Evolutionary conservation across 2,329 filamentous ascomycete species (phyloP), one percentile per base, ranked within the genome.

Genomic region (Colletotrichum filicis): DNA sequence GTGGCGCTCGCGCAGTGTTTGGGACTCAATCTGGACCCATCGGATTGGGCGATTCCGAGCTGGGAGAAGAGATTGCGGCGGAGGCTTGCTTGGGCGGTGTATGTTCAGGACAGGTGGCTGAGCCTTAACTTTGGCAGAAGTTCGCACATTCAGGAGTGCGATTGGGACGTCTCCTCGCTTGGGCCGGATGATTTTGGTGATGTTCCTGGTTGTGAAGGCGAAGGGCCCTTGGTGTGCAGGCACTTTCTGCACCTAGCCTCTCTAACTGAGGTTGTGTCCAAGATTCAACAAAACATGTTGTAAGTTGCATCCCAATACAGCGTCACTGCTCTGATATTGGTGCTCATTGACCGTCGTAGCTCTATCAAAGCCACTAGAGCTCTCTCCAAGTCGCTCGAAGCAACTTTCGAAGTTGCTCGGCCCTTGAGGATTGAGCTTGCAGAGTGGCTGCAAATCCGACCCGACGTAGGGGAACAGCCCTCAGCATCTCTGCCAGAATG

Each of bases 271-370:
- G 61, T 71, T 11, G 68, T 71, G 3, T 71, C 68, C 46, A 68
- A 68, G 46, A 62, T 71, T n/a, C 68, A 71, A 16, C 64, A 42
- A 4, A 28, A 68, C 22, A 68, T 71, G 64, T 71, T 71, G 68
- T 71, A 9, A 67, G 68, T 57, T 19, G 2, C 19, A n/a, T 12
- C 4, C 7, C 6, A 1, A 22, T 2, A 24, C 9, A 8, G 1
- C n/a, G 7, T 8, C 14, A 4, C 7, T 30, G 1, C 16, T n/a
- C 8, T 22, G 8, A 4, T 22, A 11, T n/a, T 22, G 4, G 4
- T 22, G 8, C 16, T n/a, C 8, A 28, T 57, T 68, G 19, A 71
- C n/a, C n/a, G 4, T 2, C 11, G 3, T 19, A 71, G 68, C 37
- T 71, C 68, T 3, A 26, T 71, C 14, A 71, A 61, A 49, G 57